A percentile compares a stretch with the other conserved stretches of the same genome.
Evolutionary conservation across 1,139 yeast species (phyloP).

Genomic region (Taphrina betulina): DNA sequence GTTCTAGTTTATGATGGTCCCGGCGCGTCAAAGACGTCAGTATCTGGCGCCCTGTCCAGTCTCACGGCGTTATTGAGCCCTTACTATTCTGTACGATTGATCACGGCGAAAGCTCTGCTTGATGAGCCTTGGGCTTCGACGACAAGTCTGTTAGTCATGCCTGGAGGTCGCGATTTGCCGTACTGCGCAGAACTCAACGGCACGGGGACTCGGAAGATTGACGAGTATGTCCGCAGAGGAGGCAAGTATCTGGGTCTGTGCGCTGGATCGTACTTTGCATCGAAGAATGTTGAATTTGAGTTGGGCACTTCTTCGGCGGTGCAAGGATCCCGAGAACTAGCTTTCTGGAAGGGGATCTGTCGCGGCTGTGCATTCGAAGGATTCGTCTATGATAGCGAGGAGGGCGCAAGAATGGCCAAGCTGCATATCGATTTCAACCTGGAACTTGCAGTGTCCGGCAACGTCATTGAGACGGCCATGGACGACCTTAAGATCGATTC

Average conservation of each 20-base stretch:
- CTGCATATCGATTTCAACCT: not conserved
- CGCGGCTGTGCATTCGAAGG: conserved; percentile 82
- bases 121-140: conserved; percentile 78
- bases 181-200: conserved; percentile 72
- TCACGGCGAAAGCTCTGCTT: conserved; percentile 59
- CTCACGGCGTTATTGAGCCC: conserved; percentile 29
- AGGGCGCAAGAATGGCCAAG: conserved; percentile 65
- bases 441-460: not conserved
- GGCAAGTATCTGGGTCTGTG: conserved; percentile 85
- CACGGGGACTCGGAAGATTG: conserved; percentile 59
- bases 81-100: conserved; percentile 72
- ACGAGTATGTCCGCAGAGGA: conserved; percentile 68
- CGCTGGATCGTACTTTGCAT: conserved; percentile 92
- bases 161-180: conserved; percentile 97
- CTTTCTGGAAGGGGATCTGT: conserved; percentile 75
- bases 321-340: conserved; percentile 76
- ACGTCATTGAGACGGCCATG: not conserved
- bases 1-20: conserved; percentile 30
- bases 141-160: conserved; percentile 77
- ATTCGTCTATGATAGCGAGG: conserved; percentile 71
- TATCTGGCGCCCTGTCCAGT: conserved; percentile 1
- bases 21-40: conserved; percentile 17
- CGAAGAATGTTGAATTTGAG: conserved; percentile 78
- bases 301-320: conserved; percentile 69
- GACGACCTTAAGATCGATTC: conserved; percentile 41